Base-by-base conservation (phyloP, 2,329 filamentous ascomycete species). In the Neofusicoccum sp. region DNA sequence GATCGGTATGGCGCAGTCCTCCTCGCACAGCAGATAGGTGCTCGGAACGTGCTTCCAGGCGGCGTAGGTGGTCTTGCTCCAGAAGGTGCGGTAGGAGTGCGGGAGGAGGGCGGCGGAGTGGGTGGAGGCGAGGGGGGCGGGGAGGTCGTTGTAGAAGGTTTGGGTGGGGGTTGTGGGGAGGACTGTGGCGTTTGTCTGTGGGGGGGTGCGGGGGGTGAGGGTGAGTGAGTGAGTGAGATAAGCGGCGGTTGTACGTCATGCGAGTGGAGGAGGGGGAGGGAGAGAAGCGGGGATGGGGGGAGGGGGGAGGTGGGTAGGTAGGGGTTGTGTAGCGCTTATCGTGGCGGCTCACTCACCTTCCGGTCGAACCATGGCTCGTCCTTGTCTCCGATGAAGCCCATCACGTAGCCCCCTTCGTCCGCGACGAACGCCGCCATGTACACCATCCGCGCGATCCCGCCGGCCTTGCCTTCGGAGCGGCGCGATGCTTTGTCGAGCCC, bases 1-100 rank as follows among this genome's bases (percentile, higher is more conserved):
- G 7, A 62, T 51, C 9, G 71, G 70, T 45, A 78, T 64, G 1
- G 71, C 69, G n/a, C 36, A 58, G 58, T 79, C 75, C 24, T 75
- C 63, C 60, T 75, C 72, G 28, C 72, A 75, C 14, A 75, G 40
- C 20, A 78, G 64, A 61, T 77, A 78, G 2, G 67, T 63, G 3
- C 63, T 70, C 2, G 73, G 72, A 6, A 75, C 72, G n/a, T 70
- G 61, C 38, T 64, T 67, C 73, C 73, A 78, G 2, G 69, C 67
- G 24, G 72, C 69, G 28, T 69, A 68, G 47, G 66, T 71, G 3
- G 67, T 54, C 2, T 63, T 65, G 3, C 68, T 65, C 0, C 62
- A 62, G 44, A 75, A 71, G 3, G 71, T 68, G 1, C 63, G 65
- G 6, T 68, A 61, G 6, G 66, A 67, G 12, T 73, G 72, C 4